Percentiles rank a stretch among this genome's conserved stretches.
Conservation (phyloP, 2,329 filamentous ascomycete species). For the Alternaria rosae region DNA sequence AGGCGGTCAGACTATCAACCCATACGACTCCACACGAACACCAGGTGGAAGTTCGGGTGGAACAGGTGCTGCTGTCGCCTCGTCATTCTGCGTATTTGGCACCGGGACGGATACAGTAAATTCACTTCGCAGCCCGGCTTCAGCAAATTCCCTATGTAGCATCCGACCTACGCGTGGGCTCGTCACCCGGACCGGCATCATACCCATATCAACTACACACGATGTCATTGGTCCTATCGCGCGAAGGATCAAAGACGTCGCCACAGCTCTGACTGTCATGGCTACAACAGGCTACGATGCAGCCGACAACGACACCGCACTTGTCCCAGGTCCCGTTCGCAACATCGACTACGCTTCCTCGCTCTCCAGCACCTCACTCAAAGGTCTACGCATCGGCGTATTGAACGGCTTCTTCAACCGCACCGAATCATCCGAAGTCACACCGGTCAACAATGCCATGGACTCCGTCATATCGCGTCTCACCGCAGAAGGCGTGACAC, state of each 20-base stretch:
- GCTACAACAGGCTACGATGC: constrained; percentile 59
- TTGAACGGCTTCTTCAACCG: constrained; percentile 66
- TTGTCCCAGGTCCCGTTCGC: constrained; percentile 53
- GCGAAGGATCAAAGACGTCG: constrained; percentile 59
- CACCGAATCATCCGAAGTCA: constrained; percentile 60
- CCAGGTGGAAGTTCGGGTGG: constrained; percentile 71
- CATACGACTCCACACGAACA: constrained; percentile 70
- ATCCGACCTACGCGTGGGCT: constrained; percentile 64
- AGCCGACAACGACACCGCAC: constrained; percentile 61
- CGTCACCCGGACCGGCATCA: constrained; percentile 60
- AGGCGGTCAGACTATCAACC: constrained; percentile 70
- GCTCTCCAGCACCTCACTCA: constrained; percentile 46
- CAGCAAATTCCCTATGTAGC: constrained; percentile 67
- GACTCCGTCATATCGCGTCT: constrained; percentile 57
- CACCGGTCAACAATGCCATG: constrained; percentile 65
- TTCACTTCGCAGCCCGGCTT: constrained; percentile 66
- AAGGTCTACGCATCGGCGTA: constrained; percentile 58
- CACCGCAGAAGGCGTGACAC: constrained; percentile 55
- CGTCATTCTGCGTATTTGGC: constrained; percentile 65
- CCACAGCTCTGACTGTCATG: constrained; percentile 62
- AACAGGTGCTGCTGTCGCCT: constrained; percentile 66
- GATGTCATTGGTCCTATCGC: constrained; percentile 65
- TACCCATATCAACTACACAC: constrained; percentile 65
- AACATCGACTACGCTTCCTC: constrained; percentile 58
- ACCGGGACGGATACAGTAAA: constrained; percentile 70